Evolutionary conservation across 768 basidiomycete species (phyloP), one percentile per base, ranked within the genome.

Genomic region (Boletus tomentosulus): DNA sequence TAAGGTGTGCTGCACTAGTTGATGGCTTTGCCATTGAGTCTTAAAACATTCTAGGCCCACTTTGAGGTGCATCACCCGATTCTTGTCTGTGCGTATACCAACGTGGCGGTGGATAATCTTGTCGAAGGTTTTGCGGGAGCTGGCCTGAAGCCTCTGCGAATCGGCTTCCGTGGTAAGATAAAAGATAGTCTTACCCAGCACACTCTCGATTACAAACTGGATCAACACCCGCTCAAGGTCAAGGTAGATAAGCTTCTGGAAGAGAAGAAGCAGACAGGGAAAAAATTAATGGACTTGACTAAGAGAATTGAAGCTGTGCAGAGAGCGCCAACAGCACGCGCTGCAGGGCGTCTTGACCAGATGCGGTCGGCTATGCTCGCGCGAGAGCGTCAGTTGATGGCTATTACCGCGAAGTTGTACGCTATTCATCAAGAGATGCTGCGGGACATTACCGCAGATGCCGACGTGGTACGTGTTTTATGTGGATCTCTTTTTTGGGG

Each of bases 1-100:
- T 54, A 94, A 94, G 77, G 84, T 85, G 47, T 19, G 58, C 42
- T 16, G 10, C 30, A 28, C 27, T 3, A 4, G 4, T 12, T 16
- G 35, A 37, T 31, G n/a, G 7, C 16, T 5, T 27, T 37, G 34
- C 25, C 50, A 24, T 53, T 35, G 37, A 30, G 44, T 39, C 48
- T 56, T 6, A 19, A 24, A 44, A 30, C 31, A n/a, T 41, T 41
- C 13, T 65, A 92, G 86, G 66, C 72, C 3, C 83, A 92, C 63
- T 98, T 94, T 66, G 77, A 87, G 67, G 84, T 95, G 10, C 82
- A 89, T 6, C 81, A 88, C 34, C 92, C 92, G 1, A 75, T 96
- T 38, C 80, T 98, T 13, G 87, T 96, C n/a, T 91, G 90, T 67
- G 94, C 94, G 0, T 96, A 90, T 65, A 97, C 95, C 38, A 95